Percentiles rank a stretch among this genome's conserved stretches.
Conservation (phyloP, 495 filamentous ascomycete species). For the Cercophora newfieldiana region DNA sequence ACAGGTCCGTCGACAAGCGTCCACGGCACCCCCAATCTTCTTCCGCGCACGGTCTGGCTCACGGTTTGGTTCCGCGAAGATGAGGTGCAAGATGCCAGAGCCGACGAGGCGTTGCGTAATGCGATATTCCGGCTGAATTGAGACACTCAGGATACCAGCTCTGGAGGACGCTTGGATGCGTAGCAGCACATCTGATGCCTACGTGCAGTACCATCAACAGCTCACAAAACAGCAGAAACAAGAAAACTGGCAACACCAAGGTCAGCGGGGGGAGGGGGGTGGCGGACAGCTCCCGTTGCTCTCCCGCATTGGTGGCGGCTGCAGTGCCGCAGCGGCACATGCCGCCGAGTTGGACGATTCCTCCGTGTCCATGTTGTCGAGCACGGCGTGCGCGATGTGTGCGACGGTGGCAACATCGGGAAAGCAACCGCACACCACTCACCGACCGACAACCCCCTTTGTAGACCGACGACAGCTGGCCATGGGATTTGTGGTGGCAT, state of each 20-base stretch:
- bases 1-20: neutral
- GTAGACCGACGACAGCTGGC: neutral
- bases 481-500: neutral
- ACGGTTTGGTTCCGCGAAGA: neutral
- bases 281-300: neutral
- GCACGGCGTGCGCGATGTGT: neutral
- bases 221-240: neutral
- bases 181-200: neutral
- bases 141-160: neutral
- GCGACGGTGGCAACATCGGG: neutral
- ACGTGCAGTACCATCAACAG: neutral
- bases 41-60: neutral
- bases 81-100: neutral
- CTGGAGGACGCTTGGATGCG: neutral
- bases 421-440: neutral
- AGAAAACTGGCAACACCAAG: neutral
- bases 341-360: neutral
- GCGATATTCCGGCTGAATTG: conserved; percentile 3
- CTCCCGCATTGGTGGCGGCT: conserved; percentile 1
- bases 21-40: neutral
- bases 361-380: neutral
- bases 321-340: neutral
- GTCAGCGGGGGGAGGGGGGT: too few species aligned
- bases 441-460: neutral
- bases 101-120: neutral